phyloP scores from a whole-genome alignment of 441 rosid species.

The Erodium chrysanthum region DNA sequence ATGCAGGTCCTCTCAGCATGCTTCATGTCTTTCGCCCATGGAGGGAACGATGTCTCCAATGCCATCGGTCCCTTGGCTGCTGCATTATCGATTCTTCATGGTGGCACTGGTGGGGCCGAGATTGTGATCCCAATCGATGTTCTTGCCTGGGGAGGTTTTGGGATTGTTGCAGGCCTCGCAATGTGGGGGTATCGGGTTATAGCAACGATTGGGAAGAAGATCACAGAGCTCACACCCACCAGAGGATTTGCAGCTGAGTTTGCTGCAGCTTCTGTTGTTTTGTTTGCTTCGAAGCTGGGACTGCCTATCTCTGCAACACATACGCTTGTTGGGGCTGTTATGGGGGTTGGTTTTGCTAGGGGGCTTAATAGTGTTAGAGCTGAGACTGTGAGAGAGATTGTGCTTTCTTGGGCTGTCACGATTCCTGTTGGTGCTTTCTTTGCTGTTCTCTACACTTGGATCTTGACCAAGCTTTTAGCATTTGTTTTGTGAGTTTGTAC shows the following conservation, averaged over 20 bases:
- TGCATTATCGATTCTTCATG: constrained; percentile 79
- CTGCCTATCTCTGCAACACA: constrained; percentile 92
- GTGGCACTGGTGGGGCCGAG: constrained; percentile 43
- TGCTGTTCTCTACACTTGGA: constrained; percentile 79
- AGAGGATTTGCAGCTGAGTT: constrained; percentile 97
- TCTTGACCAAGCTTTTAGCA: constrained; percentile 68
- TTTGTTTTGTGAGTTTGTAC: constrained; percentile 37
- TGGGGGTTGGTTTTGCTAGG: constrained; percentile 98
- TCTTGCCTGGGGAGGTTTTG: constrained; percentile 98
- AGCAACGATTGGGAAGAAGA: constrained; percentile 95
- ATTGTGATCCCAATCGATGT: constrained; percentile 74
- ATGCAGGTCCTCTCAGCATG: constrained; percentile 97
- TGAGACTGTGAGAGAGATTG: constrained; percentile 84
- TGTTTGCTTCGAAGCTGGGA: constrained; percentile 80
- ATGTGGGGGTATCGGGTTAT: constrained; percentile 98
- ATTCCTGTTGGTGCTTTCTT: constrained; percentile 80
- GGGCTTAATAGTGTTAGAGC: constrained; percentile 84
- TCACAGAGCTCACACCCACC: constrained; percentile 90
- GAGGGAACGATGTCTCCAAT: constrained; percentile 94
- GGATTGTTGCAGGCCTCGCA: constrained; percentile 79
- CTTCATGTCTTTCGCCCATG: constrained; percentile 99
- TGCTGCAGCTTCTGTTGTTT: constrained; percentile 89
- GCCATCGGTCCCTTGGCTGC: constrained; percentile 96
- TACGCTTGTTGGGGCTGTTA: constrained; percentile 93
- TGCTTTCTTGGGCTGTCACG: constrained; percentile 82